Evolutionary conservation across 352 stramenopile species (phyloP).

Genomic region (Phytophthora sansomeana): DNA sequence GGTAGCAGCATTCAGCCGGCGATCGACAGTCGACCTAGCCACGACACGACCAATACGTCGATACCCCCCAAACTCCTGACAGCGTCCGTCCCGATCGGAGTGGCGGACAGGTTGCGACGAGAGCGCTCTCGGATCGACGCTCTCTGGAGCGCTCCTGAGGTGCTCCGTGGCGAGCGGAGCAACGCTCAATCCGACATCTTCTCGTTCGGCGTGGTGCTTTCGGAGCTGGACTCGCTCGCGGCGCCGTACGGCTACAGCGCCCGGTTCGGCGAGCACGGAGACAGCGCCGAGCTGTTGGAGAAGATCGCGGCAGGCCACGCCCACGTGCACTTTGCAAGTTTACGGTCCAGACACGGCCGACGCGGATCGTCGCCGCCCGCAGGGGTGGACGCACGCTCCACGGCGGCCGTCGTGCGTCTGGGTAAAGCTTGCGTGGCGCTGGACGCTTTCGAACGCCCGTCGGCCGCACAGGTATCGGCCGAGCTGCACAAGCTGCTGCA

Average conservation of each 20-base stretch:
- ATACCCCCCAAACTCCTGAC: constrained; percentile 22
- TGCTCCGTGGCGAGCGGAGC: constrained; percentile 48
- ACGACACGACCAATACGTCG: constrained; percentile 6
- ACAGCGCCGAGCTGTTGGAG: constrained; percentile 42
- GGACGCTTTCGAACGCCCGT: constrained; percentile 52
- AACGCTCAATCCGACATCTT: constrained; percentile 64
- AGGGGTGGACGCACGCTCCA: constrained; percentile 22
- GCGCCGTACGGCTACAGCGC: constrained; percentile 29
- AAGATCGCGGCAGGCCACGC: constrained; percentile 40
- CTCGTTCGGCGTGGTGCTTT: constrained; percentile 63
- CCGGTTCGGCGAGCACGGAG: constrained; percentile 12
- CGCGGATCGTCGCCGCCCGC: constrained; percentile 13
- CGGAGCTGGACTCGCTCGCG: constrained; percentile 51
- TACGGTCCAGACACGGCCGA: constrained; percentile 21
- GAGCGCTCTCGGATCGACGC: constrained; percentile 26
- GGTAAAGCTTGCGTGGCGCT: constrained; percentile 53
- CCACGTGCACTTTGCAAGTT: constrained; percentile 39
- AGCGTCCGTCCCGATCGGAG: constrained; percentile 23
- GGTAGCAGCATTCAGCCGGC: constrained; percentile 15
- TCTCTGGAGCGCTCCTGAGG: constrained; percentile 57
- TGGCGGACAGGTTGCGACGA: constrained; percentile 24
- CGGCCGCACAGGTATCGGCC: constrained; percentile 47
- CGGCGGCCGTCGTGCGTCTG: constrained; percentile 38
- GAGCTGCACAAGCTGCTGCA: constrained; percentile 47
- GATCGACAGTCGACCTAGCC: constrained; percentile 21